Base-by-base conservation (phyloP, 2,329 filamentous ascomycete species). In the Venturia oleaginea region DNA sequence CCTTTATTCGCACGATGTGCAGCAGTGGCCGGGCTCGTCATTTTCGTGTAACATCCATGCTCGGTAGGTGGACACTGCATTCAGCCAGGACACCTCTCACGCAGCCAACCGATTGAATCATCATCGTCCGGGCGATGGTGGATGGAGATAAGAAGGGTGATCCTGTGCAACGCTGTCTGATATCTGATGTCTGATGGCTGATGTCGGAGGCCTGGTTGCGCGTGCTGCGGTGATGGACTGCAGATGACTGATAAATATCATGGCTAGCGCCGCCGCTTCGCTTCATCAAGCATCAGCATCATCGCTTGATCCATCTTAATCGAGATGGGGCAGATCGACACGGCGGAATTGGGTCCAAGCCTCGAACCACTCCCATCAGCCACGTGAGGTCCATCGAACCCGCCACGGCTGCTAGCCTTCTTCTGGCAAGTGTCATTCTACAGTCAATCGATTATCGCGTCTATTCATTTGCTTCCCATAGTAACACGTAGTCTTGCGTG, bases 381-480 rank as follows among this genome's bases (percentile, higher is more conserved):
- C 51, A 57, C 51, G 51, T 57, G 51, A 57, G 22, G 34, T 3
- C 2, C 1, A 57, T 57, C 19, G 10, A 13, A 57, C 51, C 51
- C 24, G 30, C 30, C 38, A 17, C 51, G 51, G 51, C 51, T 15
- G 15, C 51, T 57, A 34, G 51, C 30, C 27, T 34, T 34, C 15
- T 57, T 57, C 27, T 57, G 51, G 51, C 51, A 57, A 57, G 51
- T 57, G 27, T 57, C 51, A 19, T 32, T 57, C 30, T n/a, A 30
- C 22, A 8, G 19, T 55, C n/a, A 57, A 57, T 57, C 51, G 34
- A 57, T 57, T 34, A 10, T 57, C 51, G 51, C 22, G 51, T 34
- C 24, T 30, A 30, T 5, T 8, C 8, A 27, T 13, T 22, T 22
- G 11, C 34, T 5, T 10, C 34, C 4, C 10, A 10, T 37, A 37